Conservation (phyloP, 208 protist species). For the Trypanosoma mega region DNA sequence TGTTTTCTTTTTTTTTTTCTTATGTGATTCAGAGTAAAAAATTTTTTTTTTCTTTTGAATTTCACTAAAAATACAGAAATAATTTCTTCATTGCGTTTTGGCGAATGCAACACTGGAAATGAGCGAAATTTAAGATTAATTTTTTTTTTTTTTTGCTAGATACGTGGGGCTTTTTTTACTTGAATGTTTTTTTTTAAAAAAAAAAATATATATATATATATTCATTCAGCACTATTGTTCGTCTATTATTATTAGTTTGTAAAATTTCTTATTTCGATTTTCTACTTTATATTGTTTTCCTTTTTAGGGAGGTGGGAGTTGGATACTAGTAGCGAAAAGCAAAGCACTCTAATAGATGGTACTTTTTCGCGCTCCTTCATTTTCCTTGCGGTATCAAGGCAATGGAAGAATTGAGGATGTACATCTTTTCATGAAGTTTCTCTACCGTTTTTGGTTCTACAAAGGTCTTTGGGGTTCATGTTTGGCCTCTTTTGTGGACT, state of each 20-base stretch:
- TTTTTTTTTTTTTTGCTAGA: slow-evolving; percentile 8
- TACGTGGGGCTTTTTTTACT: neutral
- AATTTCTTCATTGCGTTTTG: too few species aligned
- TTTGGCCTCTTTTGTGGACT: slow-evolving; percentile 53
- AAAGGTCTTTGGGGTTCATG: slow-evolving; percentile 70
- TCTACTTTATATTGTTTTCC: slow-evolving; percentile 19
- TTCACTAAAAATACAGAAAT: too few species aligned
- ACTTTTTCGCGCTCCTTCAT: slow-evolving; percentile 20
- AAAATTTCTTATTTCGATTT: slow-evolving; percentile 16
- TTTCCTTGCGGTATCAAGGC: slow-evolving; percentile 47
- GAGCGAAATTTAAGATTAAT: too few species aligned
- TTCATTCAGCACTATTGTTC: neutral
- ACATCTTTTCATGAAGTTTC: slow-evolving; percentile 61
- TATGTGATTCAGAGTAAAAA: slow-evolving; percentile 1
- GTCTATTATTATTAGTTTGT: slow-evolving; percentile 7
- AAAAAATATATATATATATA: slow-evolving; percentile 4
- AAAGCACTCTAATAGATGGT: slow-evolving; percentile 20
- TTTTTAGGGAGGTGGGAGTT: neutral
- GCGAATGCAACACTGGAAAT: too few species aligned
- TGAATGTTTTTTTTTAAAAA: neutral
- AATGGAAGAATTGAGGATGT: slow-evolving; percentile 59
- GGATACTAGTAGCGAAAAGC: neutral
- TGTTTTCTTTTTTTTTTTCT: neutral
- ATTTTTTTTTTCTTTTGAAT: slow-evolving; percentile 7
- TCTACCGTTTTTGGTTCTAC: slow-evolving; percentile 76